These are phyloP conservation scores for Globisporangium middletonii DNA, from an alignment of 352 stramenopile species.

Conservation along the genomic window DNA sequence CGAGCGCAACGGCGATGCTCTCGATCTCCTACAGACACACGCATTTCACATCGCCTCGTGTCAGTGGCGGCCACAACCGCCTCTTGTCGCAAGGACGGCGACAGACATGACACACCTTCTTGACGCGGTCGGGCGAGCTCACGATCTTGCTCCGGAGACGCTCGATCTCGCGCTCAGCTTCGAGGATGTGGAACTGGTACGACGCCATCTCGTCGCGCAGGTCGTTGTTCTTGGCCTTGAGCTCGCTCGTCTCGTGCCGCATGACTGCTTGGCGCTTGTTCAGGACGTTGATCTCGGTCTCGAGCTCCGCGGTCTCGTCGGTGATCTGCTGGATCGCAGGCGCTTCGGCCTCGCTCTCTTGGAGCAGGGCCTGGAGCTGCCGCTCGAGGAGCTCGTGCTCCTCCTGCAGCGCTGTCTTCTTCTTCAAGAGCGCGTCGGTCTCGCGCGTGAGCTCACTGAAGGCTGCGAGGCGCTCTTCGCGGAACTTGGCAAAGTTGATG, in stretches of 20 bases:
- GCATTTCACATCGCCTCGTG: too few relatives aligned
- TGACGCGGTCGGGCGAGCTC: conserved; percentile 85
- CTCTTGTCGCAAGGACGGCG: not conserved
- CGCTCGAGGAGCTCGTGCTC: conserved; percentile 54
- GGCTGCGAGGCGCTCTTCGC: conserved; percentile 87
- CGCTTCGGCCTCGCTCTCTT: conserved; percentile 45
- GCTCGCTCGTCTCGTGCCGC: conserved; percentile 68
- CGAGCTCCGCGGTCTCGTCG: conserved; percentile 75
- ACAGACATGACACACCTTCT: conserved; percentile 17
- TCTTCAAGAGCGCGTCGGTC: conserved; percentile 48
- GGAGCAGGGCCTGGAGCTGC: conserved; percentile 53
- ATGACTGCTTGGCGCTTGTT: conserved; percentile 89
- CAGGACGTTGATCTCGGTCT: conserved; percentile 85
- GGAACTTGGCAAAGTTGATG: conserved; percentile 98
- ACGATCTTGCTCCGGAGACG: conserved; percentile 83
- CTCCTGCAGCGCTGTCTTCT: conserved; percentile 46
- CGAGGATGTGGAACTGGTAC: conserved; percentile 72
- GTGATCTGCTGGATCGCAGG: conserved; percentile 61
- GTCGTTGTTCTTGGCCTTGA: conserved; percentile 75
- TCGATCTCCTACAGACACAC: conserved; percentile 31
- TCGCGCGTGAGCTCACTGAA: conserved; percentile 82
- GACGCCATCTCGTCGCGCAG: conserved; percentile 76
- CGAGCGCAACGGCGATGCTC: conserved; percentile 48
- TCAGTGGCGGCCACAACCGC: too few relatives aligned
- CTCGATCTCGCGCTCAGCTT: conserved; percentile 79